phyloP scores from a whole-genome alignment of 257 asterid species.

The Fraxinus americana region DNA sequence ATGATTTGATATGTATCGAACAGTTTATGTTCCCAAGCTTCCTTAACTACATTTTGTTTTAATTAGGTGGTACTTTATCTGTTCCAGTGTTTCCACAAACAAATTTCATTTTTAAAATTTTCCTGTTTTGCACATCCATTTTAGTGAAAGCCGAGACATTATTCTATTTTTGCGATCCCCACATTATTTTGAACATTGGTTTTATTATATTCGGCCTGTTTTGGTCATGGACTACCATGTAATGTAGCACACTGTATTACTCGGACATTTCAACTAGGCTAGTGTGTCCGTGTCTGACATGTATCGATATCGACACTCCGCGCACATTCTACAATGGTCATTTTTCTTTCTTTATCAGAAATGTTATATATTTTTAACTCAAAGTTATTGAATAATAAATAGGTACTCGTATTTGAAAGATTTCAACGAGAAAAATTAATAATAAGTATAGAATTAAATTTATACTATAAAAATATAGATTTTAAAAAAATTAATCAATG shows the following conservation, averaged over 20 bases:
- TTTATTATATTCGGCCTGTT: neutral
- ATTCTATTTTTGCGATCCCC: neutral
- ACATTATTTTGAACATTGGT: constrained; percentile 2
- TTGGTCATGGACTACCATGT: neutral
- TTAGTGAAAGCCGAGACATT: neutral
- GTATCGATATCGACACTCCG: too few species aligned
- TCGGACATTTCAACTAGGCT: too few species aligned
- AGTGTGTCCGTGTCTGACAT: too few species aligned
- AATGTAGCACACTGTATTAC: neutral
- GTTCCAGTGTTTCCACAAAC: neutral
- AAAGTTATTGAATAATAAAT: too few species aligned
- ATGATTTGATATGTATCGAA: constrained; percentile 7
- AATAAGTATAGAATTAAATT: too few species aligned
- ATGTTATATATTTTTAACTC: too few species aligned
- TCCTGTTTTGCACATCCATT: neutral
- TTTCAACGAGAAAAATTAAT: too few species aligned
- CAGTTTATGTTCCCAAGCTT: constrained; percentile 1
- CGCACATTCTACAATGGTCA: too few species aligned
- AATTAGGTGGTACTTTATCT: constrained; percentile 1
- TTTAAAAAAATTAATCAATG: too few species aligned
- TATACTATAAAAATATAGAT: too few species aligned
- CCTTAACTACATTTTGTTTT: neutral
- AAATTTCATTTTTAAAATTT: neutral
- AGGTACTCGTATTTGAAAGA: too few species aligned
- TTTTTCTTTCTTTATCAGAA: too few species aligned